phyloP scores from a whole-genome alignment of 345 rosid genomes.

The Syzygium aqueum region DNA sequence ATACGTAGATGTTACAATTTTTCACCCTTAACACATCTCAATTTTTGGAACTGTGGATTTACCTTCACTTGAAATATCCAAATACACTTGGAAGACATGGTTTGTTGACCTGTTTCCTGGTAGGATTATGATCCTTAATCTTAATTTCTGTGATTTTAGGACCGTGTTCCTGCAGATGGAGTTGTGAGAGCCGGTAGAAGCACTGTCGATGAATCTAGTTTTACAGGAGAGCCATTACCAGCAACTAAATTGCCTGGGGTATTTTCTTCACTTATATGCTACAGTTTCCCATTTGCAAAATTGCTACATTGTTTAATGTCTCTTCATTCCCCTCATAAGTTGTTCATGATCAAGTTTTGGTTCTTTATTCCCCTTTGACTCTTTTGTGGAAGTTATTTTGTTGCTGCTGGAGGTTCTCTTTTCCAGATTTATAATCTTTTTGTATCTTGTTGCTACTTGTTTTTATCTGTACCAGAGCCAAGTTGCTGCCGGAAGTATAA shows the following conservation, averaged over 20 bases:
- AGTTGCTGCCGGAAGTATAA: conserved; percentile 92
- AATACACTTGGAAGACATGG: background rate
- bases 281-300: background rate
- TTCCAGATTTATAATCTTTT: background rate
- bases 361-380: background rate
- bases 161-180: conserved; percentile 93
- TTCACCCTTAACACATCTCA: background rate
- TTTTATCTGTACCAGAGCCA: conserved; percentile 48
- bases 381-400: background rate
- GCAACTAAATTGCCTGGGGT: conserved; percentile 90
- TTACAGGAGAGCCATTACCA: conserved; percentile 97
- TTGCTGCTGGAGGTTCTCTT: background rate
- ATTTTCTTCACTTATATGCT: conserved; percentile 10
- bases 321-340: background rate
- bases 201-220: conserved; percentile 86
- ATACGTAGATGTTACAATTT: background rate
- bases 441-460: background rate
- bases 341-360: background rate
- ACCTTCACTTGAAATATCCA: background rate
- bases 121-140: background rate
- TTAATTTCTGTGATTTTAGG: conserved; percentile 32
- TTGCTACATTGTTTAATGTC: background rate
- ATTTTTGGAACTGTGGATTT: background rate
- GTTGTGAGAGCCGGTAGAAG: conserved; percentile 92
- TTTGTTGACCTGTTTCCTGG: background rate